Percentiles rank a stretch among this genome's conserved stretches.
Evolutionary conservation across 306 rosid genomes (phyloP).

Genomic region (Sicyos edulis): DNA sequence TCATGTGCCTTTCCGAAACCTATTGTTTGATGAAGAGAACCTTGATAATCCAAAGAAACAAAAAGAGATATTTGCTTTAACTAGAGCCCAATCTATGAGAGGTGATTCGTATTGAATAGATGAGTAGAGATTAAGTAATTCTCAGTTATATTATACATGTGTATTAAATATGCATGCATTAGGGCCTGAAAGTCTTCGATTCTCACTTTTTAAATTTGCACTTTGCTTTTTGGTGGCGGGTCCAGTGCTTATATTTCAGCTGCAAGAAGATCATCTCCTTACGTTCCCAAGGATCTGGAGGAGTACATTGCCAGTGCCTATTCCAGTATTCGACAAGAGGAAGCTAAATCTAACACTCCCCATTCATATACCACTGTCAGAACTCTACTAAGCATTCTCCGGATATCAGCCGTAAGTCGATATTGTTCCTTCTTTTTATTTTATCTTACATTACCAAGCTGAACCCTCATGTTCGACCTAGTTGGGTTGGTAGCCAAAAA

Average conservation of each 20-base stretch:
- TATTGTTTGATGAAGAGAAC: no score
- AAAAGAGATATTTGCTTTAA: no score
- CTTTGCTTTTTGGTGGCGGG: not conserved
- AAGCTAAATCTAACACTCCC: constrained; percentile 77
- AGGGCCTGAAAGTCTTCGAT: not conserved
- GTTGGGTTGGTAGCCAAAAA: not conserved
- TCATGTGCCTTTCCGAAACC: no score
- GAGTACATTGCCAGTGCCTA: constrained; percentile 94
- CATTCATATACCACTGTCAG: constrained; percentile 93
- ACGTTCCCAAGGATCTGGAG: constrained; percentile 71
- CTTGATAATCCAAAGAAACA: no score
- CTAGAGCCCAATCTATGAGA: no score
- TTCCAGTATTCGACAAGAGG: constrained; percentile 88
- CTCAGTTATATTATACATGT: not conserved
- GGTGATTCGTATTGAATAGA: no score
- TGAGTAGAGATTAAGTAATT: no score
- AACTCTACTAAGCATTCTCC: constrained; percentile 96
- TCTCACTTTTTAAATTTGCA: not conserved
- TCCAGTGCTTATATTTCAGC: constrained; percentile 84
- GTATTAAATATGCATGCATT: not conserved
- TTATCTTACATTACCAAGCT: not conserved
- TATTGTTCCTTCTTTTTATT: not conserved
- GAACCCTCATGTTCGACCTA: not conserved
- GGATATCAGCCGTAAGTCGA: constrained; percentile 74
- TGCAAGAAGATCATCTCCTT: constrained; percentile 88